A percentile compares a stretch with the other conserved stretches of the same genome.
These are phyloP conservation scores for Fusarium compactum DNA, from an alignment of 2,329 filamentous ascomycete genomes.

Conservation along the genomic window DNA sequence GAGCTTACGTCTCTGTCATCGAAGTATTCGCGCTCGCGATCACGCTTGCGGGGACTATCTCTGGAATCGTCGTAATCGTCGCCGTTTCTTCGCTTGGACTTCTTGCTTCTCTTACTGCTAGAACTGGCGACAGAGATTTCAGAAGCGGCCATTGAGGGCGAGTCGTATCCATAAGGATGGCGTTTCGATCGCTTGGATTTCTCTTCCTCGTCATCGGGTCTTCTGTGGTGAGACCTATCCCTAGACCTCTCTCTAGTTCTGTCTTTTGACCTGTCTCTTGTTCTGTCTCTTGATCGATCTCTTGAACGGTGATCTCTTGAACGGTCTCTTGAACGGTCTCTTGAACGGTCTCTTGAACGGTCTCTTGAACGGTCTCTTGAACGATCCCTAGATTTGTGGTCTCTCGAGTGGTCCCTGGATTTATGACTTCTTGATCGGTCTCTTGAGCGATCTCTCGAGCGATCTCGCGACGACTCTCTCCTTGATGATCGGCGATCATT, in stretches of 20 bases:
- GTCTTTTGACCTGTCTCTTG: conserved; percentile 8
- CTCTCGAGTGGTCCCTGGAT: conserved; percentile 11
- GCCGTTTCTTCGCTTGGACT: conserved; percentile 54
- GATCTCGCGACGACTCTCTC: conserved; percentile 33
- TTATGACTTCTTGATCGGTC: conserved; percentile 15
- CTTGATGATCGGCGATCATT: conserved; percentile 30
- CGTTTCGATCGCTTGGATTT: conserved; percentile 55
- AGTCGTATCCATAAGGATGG: conserved; percentile 48
- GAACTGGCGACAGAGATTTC: conserved; percentile 54
- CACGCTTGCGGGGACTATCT: conserved; percentile 54
- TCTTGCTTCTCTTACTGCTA: conserved; percentile 57
- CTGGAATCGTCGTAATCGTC: conserved; percentile 52
- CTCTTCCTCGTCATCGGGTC: conserved; percentile 51
- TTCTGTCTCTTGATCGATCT: conserved; percentile 11
- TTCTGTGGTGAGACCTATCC: conserved; percentile 29
- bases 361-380: conserved; percentile 10
- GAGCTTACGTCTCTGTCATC: conserved; percentile 63
- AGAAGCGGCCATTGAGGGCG: conserved; percentile 52
- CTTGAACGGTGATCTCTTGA: conserved; percentile 22
- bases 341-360: conserved; percentile 8
- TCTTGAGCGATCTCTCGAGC: conserved; percentile 25
- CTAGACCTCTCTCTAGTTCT: conserved; percentile 29
- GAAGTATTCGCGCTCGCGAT: conserved; percentile 54
- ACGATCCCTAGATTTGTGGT: not conserved
- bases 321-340: conserved; percentile 2